Evolutionary conservation across 495 filamentous ascomycete genomes (phyloP).

Genomic region (Aspergillus campestris): DNA sequence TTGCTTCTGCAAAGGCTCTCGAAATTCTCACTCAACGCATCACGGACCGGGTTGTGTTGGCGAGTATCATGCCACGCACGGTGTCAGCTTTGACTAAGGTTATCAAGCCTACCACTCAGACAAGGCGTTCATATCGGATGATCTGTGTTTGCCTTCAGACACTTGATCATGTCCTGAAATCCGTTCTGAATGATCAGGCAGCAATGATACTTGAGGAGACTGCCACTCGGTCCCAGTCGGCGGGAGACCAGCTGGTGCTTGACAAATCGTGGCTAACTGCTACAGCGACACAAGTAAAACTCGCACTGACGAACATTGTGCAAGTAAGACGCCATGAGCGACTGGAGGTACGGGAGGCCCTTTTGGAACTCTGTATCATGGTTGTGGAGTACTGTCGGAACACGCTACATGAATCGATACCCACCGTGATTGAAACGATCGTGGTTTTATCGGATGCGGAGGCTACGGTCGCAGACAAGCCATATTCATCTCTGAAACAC

Average conservation of each 20-base stretch:
- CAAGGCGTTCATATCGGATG: conserved; percentile 55
- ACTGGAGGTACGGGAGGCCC: conserved; percentile 57
- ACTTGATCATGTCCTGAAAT: conserved; percentile 51
- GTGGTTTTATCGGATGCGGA: conserved; percentile 59
- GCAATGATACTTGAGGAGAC: conserved; percentile 8
- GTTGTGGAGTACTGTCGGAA: conserved; percentile 68
- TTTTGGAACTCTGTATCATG: conserved; percentile 61
- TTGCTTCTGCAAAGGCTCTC: conserved; percentile 59
- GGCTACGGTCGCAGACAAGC: conserved; percentile 27
- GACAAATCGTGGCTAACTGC: conserved; percentile 70
- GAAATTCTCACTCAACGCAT: conserved; percentile 53
- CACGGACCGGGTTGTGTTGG: conserved; percentile 60
- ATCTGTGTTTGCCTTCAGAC: conserved; percentile 53
- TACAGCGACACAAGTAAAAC: conserved; percentile 73
- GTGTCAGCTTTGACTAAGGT: conserved; percentile 73
- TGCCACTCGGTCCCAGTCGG: conserved; percentile 16
- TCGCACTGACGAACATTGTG: conserved; percentile 72
- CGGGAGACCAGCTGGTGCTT: conserved; percentile 26
- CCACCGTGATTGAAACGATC: conserved; percentile 71
- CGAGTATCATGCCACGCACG: conserved; percentile 80
- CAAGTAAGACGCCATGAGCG: conserved; percentile 69
- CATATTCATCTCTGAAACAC: conserved; percentile 42
- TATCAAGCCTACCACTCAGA: conserved; percentile 57
- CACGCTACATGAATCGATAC: conserved; percentile 61
- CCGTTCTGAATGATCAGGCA: conserved; percentile 53